phyloP scores from a whole-genome alignment of 1,284 basidiomycete genomes.

The Ceratobasidium theobromae region DNA sequence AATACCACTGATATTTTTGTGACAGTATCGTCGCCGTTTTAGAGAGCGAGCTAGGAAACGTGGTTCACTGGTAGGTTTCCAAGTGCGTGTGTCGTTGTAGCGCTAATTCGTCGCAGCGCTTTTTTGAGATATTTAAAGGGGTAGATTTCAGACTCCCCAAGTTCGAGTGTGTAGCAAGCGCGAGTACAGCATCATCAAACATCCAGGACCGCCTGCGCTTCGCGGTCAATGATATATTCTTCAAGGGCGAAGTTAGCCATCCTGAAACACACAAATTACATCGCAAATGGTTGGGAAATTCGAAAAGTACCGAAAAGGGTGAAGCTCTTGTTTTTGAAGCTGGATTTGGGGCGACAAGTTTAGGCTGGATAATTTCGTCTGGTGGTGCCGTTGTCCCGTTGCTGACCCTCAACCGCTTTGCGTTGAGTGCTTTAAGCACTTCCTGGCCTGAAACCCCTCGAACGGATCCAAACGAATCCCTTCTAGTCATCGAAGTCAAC shows the following conservation, averaged over 20 bases:
- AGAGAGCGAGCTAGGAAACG: constrained; percentile 17
- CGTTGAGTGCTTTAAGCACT: constrained; percentile 20
- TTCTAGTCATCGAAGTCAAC: constrained; percentile 54
- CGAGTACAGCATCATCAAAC: not conserved
- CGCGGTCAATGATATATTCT: constrained; percentile 32
- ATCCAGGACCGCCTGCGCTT: constrained; percentile 30
- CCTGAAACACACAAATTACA: constrained; percentile 51
- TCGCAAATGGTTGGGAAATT: constrained; percentile 48
- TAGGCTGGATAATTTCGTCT: constrained; percentile 45
- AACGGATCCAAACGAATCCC: constrained; percentile 61
- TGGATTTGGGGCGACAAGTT: constrained; percentile 27
- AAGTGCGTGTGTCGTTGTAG: not conserved
- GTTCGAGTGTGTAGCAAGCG: constrained; percentile 33
- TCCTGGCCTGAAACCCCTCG: constrained; percentile 1
- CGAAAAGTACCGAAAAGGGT: not conserved
- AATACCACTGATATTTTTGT: not conserved
- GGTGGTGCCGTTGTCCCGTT: constrained; percentile 63
- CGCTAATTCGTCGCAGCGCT: constrained; percentile 20
- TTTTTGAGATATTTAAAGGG: constrained; percentile 39
- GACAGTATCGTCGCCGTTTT: constrained; percentile 20
- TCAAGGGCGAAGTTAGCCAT: constrained; percentile 48
- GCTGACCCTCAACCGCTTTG: constrained; percentile 51
- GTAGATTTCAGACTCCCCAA: constrained; percentile 40
- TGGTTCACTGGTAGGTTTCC: constrained; percentile 19
- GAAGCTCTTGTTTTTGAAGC: constrained; percentile 4